Conservation (phyloP, 164 flowering plant species). For the Santalum album region DNA sequence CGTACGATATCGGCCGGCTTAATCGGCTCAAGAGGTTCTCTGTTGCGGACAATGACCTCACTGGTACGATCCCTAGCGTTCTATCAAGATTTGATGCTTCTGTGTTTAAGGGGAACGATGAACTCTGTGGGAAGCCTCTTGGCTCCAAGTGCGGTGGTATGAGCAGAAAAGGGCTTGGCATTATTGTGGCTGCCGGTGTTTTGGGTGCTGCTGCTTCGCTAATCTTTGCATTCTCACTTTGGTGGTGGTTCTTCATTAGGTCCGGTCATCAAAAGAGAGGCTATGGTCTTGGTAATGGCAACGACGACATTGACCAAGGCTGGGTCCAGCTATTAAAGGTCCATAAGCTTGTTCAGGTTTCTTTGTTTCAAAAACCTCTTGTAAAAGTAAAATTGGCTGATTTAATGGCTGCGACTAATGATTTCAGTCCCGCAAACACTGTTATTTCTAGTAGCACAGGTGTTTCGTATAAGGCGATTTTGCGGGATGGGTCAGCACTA, state of each 20-base stretch:
- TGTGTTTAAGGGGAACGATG: conserved; percentile 25
- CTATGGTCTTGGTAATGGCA: conserved; percentile 15
- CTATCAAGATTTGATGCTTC: conserved; percentile 11
- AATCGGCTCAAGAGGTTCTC: conserved; percentile 21
- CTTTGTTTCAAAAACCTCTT: conserved; percentile 61
- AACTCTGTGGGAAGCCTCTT: conserved; percentile 34
- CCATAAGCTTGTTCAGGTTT: conserved; percentile 42
- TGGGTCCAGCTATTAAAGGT: conserved; percentile 40
- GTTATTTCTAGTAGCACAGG: conserved; percentile 42
- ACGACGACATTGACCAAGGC: conserved; percentile 14
- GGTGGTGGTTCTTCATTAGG: conserved; percentile 49
- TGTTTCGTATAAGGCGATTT: conserved; percentile 45
- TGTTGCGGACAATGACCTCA: conserved; percentile 20
- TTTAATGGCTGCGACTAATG: conserved; percentile 48
- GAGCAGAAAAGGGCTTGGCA: conserved; percentile 23
- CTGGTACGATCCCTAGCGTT: conserved; percentile 24
- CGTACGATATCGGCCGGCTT: conserved; percentile 19
- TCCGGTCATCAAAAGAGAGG: conserved; percentile 15
- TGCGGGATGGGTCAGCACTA: conserved; percentile 58
- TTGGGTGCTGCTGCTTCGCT: conserved; percentile 47
- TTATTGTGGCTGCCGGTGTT: conserved; percentile 55
- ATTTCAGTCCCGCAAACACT: conserved; percentile 30
- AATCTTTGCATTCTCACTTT: conserved; percentile 35
- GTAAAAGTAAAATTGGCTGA: conserved; percentile 55
- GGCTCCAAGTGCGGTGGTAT: conserved; percentile 31